Percentiles rank a stretch among this genome's conserved stretches.
Conservation (phyloP, 345 rosid species). For the Trapa incisa region DNA sequence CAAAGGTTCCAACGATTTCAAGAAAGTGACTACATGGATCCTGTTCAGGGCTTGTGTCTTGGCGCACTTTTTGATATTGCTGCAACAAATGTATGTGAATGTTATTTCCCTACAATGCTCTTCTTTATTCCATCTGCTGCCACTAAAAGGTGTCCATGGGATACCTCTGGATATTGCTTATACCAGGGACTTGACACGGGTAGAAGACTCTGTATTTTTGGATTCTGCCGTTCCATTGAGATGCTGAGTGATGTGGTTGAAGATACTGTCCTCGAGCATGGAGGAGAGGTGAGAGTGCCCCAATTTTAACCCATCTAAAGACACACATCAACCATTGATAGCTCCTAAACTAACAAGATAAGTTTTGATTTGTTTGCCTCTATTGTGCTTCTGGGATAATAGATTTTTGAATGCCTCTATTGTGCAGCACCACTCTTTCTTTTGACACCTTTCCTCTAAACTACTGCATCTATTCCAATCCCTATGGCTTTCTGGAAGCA, state of each 20-base stretch:
- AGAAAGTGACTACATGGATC: slow-evolving; percentile 88
- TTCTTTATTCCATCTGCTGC: not conserved
- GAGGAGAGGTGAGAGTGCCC: slow-evolving; percentile 61
- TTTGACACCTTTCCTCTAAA: not conserved
- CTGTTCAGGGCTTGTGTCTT: slow-evolving; percentile 63
- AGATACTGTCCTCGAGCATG: slow-evolving; percentile 81
- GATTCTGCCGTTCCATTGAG: slow-evolving; percentile 93
- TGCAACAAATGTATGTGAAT: slow-evolving; percentile 61
- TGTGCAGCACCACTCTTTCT: not conserved
- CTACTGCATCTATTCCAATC: not conserved
- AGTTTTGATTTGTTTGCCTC: not conserved
- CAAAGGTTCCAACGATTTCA: slow-evolving; percentile 50
- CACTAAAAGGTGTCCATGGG: slow-evolving; percentile 1
- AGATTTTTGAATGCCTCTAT: not conserved
- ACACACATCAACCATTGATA: not conserved
- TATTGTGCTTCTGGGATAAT: not conserved
- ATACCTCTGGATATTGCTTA: slow-evolving; percentile 5
- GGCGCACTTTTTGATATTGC: slow-evolving; percentile 90
- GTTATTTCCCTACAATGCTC: not conserved
- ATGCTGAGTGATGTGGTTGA: slow-evolving; percentile 94
- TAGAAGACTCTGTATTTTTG: slow-evolving; percentile 85
- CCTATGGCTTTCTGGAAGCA: not conserved
- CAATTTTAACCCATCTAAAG: not conserved
- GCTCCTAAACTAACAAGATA: not conserved
- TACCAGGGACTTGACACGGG: slow-evolving; percentile 86